Conservation (phyloP, 2,329 filamentous ascomycete species). For the Colletotrichum navitas region DNA sequence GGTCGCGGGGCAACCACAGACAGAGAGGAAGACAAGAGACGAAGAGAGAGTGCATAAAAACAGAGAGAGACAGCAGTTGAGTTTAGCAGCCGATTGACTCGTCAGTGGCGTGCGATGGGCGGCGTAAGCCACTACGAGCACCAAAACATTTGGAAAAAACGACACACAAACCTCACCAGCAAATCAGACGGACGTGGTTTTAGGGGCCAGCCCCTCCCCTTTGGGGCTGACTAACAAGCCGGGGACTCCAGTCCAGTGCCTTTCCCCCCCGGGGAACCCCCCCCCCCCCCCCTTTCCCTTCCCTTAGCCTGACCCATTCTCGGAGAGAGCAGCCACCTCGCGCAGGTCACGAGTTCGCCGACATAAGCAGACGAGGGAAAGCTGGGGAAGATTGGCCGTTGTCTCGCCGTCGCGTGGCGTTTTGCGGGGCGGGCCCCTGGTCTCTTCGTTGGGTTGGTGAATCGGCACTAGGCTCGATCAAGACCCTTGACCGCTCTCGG, state of each 20-base stretch:
- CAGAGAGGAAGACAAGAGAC: too few species aligned
- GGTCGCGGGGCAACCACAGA: too few species aligned
- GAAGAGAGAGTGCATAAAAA: neutral
- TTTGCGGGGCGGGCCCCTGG: conserved; percentile 37
- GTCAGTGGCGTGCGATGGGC: conserved; percentile 28
- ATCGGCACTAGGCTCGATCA: conserved; percentile 39
- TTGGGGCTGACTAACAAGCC: conserved; percentile 19
- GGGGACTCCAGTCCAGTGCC: conserved; percentile 20
- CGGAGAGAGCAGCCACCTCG: conserved; percentile 11
- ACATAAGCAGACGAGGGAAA: neutral
- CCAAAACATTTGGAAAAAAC: conserved; percentile 36
- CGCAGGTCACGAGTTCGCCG: conserved; percentile 19
- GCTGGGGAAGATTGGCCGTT: conserved; percentile 42
- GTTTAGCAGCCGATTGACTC: conserved; percentile 29
- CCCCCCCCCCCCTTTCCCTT: conserved; percentile 13
- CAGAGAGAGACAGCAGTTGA: neutral
- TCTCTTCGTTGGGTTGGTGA: conserved; percentile 18
- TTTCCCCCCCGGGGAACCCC: conserved; percentile 31
- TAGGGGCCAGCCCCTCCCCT: neutral
- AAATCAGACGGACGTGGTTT: conserved; percentile 14
- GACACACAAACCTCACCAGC: neutral
- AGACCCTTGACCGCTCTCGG: conserved; percentile 38
- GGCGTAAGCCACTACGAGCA: conserved; percentile 21
- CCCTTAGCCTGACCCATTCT: neutral
- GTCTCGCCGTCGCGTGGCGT: conserved; percentile 45